Base-by-base conservation (phyloP, 2,329 filamentous ascomycete species). In the Pseudocercospora fuligena region DNA sequence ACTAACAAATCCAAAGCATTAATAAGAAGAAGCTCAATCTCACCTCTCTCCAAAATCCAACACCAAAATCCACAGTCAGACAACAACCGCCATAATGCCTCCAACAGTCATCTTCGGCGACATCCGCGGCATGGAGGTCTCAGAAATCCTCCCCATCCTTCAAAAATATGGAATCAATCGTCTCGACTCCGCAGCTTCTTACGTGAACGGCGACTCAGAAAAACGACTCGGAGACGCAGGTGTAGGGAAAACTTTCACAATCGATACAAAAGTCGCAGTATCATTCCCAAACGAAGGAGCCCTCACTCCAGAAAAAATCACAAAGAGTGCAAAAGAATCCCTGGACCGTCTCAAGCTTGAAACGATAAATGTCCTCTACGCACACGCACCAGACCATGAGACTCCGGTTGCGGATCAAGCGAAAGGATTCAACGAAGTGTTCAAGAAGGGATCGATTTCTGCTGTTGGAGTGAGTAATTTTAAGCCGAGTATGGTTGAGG, bases 401-500 rank as follows among this genome's bases (percentile, higher is more conserved):
- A 83, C 82, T 0, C 78, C 84, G 0, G 78, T 80, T 61, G 79
- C 81, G 58, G 79, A 81, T 5, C 85, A 84, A 1, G 74, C 85
- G 9, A 73, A 75, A 5, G 82, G 77, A 21, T 79, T 86, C 27
- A 78, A 86, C 69, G 73, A 78, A 5, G 76, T 86, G 0, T 76
- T 83, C 73, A 69, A 79, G 23, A 78, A 82, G 53, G 84, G 84
- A 0, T 73, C 77, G 23, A 85, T 86, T 68, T 72, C 74, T n/a
- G 73, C 78, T 0, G 79, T 82, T 25, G 83, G 82, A 0, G n/a
- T 85, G 53, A 79, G 76, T 65, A 85, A 85, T 69, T 84, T 78
- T 66, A 74, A 71, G 72, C 82, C 0, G 81, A 78, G 78, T 81
- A 85, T 69, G 61, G 46, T 66, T 14, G 36, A 60, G 29, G 53